Conservation (phyloP, 805 yeast species). For the Wickerhamomyces ciferrii region DNA sequence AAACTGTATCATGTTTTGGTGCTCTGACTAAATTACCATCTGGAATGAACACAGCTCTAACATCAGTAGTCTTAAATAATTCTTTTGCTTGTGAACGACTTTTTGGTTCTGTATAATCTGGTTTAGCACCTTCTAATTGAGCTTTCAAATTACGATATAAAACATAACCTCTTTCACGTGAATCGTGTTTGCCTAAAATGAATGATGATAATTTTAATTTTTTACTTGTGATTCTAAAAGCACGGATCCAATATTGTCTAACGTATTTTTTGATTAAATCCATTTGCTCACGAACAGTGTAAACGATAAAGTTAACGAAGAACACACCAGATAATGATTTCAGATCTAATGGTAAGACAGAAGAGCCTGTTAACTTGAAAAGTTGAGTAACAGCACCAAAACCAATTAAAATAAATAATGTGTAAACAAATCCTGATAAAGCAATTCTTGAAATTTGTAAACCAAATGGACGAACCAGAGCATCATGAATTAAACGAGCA, state of each 20-base stretch:
- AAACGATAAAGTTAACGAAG: neutral
- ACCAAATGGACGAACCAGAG: slow-evolving; percentile 68
- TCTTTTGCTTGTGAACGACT: slow-evolving; percentile 38
- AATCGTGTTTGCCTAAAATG: slow-evolving; percentile 54
- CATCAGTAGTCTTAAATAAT: slow-evolving; percentile 34
- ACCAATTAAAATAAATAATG: slow-evolving; percentile 66
- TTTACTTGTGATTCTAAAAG: slow-evolving; percentile 49
- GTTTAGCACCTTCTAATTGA: slow-evolving; percentile 33
- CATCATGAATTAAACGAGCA: slow-evolving; percentile 80
- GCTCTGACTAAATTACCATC: slow-evolving; percentile 83
- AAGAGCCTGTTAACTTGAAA: slow-evolving; percentile 10
- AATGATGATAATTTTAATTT: slow-evolving; percentile 77
- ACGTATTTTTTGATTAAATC: slow-evolving; percentile 28
- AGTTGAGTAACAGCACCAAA: slow-evolving; percentile 44
- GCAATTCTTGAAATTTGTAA: slow-evolving; percentile 70
- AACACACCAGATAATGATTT: slow-evolving; percentile 2
- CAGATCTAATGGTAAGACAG: slow-evolving; percentile 14
- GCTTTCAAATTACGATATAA: slow-evolving; percentile 47
- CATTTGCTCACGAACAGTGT: neutral
- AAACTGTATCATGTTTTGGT: slow-evolving; percentile 76
- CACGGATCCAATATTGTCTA: slow-evolving; percentile 54
- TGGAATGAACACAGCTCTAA: slow-evolving; percentile 61
- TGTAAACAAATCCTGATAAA: slow-evolving; percentile 70
- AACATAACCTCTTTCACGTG: slow-evolving; percentile 67
- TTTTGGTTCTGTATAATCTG: slow-evolving; percentile 58